These are phyloP conservation scores for Parathielavia hyrcaniae DNA, from an alignment of 495 filamentous ascomycete genomes.

Conservation along the genomic window DNA sequence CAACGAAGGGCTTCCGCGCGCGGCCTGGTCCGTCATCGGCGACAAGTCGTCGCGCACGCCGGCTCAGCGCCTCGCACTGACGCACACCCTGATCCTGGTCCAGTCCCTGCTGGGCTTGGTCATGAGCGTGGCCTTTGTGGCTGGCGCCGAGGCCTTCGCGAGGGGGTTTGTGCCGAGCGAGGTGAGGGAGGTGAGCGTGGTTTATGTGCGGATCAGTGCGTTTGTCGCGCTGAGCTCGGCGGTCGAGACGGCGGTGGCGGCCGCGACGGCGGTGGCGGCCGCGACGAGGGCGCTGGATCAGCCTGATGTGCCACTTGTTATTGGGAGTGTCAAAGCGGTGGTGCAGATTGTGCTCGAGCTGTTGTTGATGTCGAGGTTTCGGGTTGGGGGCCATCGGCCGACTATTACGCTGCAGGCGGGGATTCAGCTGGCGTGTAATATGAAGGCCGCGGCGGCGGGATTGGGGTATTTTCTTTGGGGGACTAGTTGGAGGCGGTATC, in stretches of 20 bases:
- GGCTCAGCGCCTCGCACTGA: constrained; percentile 50
- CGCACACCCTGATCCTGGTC: constrained; percentile 58
- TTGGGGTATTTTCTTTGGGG: constrained; percentile 54
- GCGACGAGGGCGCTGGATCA: constrained; percentile 62
- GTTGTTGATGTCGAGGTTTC: constrained; percentile 62
- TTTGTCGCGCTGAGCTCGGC: constrained; percentile 57
- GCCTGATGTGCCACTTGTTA: constrained; percentile 66
- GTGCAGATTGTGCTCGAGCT: constrained; percentile 68
- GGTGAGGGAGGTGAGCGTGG: constrained; percentile 50
- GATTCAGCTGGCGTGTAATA: constrained; percentile 57
- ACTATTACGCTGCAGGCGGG: constrained; percentile 58
- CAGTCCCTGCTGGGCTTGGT: constrained; percentile 52
- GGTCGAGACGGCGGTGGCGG: constrained; percentile 56
- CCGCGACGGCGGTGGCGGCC: no score
- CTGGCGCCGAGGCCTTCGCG: constrained; percentile 49
- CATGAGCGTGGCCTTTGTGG: constrained; percentile 58
- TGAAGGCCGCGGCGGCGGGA: constrained; percentile 51
- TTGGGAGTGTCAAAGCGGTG: constrained; percentile 55
- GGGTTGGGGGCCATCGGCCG: constrained; percentile 49
- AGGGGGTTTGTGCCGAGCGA: constrained; percentile 57
- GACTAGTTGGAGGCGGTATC: constrained; percentile 25
- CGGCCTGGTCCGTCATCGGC: constrained; percentile 64
- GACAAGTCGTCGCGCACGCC: constrained; percentile 53
- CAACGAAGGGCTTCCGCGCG: constrained; percentile 67
- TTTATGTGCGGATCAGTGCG: constrained; percentile 60